A percentile compares a stretch with the other conserved stretches of the same genome.
These are phyloP conservation scores for Agroathelia rolfsii DNA, from an alignment of 1,284 basidiomycete species.

Conservation along the genomic window DNA sequence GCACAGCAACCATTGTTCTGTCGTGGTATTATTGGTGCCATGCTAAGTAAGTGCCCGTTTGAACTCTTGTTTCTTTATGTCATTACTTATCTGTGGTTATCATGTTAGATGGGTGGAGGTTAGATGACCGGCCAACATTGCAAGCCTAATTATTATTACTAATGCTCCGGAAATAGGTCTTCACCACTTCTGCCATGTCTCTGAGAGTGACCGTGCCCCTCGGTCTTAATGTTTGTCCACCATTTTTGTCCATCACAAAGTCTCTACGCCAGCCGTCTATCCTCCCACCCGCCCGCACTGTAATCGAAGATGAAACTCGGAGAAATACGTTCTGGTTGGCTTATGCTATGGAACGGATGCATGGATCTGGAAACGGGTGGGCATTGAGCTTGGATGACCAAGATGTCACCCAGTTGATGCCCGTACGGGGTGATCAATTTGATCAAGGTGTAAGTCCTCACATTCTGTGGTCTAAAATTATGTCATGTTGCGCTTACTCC, in stretches of 20 bases:
- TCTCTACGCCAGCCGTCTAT: conserved; percentile 44
- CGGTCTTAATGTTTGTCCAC: conserved; percentile 59
- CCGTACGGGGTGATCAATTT: conserved; percentile 50
- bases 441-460: conserved; percentile 42
- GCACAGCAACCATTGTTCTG: conserved; percentile 47
- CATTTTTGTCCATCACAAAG: conserved; percentile 53
- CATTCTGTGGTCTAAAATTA: not conserved
- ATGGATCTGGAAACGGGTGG: conserved; percentile 61
- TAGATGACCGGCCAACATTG: no score
- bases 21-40: conserved; percentile 68
- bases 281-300: conserved; percentile 43
- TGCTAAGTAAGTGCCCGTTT: conserved; percentile 36
- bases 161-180: no score
- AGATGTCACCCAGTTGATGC: conserved; percentile 61
- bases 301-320: conserved; percentile 59
- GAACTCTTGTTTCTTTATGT: not conserved
- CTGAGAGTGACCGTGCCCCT: conserved; percentile 54
- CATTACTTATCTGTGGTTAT: conserved; percentile 7
- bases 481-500: conserved; percentile 8
- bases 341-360: conserved; percentile 56
- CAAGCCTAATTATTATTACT: no score
- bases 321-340: conserved; percentile 68
- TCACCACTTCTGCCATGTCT: conserved; percentile 43
- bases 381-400: conserved; percentile 61
- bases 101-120: conserved; percentile 1